Base-by-base conservation (phyloP, 2,329 filamentous ascomycete species). In the Cryphonectria parasitica region DNA sequence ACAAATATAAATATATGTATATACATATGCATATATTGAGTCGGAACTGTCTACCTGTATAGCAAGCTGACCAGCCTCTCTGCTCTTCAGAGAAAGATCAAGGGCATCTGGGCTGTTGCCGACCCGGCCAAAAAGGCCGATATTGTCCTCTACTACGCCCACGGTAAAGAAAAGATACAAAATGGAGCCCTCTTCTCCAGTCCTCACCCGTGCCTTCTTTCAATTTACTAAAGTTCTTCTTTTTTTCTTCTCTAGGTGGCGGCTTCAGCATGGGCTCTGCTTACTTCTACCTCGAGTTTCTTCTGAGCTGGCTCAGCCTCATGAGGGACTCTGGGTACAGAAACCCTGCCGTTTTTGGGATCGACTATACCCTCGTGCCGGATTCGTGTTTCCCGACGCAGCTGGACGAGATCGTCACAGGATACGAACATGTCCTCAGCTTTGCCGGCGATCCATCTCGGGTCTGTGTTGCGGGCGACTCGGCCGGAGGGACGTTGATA, bases 221-320 rank as follows among this genome's bases (percentile, higher is more conserved):
- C 45, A 3, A 15, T 3, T 73, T 43, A 15, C 52, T 58, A 54
- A n/a, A 43, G 3, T 43, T 64, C 41, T 45, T 39, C 58, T 22
- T 60, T 60, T 2, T 31, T 34, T 22, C 25, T 19, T 13, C 15
- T 25, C 5, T 71, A 92, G 90, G 92, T 22, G 94, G 94, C 31
- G 94, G 94, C 0, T 96, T 97, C 78, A 88, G 89, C 8, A 92
- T 97, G 90, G 94, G 93, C 3, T 94, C 92, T 17, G 84, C 87
- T 25, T 92, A 92, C 81, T 97, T 97, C 79, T 97, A 97, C 78
- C 87, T 95, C 49, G 94, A 97, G 76, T 96, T 95, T 74, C 84
- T 97, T 2, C 82, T 95, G 68, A 87, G 89, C 11, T 94, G 91
- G 90, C 82, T 92, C 17, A 83, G 85, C 60, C 81, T 94, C 25